Conservation (phyloP, 192 early-diverging fungal genomes). For the Coemansia sp. region DNA sequence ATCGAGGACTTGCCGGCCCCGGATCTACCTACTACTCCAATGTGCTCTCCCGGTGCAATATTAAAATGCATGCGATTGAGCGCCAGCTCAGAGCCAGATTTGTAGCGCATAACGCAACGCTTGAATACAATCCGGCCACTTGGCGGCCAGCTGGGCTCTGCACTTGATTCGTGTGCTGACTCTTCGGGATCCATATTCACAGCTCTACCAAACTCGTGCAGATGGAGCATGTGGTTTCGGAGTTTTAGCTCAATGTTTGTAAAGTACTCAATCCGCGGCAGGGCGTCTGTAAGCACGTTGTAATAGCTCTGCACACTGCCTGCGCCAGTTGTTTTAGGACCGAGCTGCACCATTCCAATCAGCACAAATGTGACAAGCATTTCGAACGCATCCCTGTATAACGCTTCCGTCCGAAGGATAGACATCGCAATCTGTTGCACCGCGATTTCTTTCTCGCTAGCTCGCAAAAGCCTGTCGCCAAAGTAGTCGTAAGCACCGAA, state of each 20-base stretch:
- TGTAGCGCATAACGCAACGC: slow-evolving; percentile 25
- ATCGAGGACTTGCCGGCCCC: slow-evolving; percentile 82
- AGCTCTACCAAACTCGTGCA: slow-evolving; percentile 22
- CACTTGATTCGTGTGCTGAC: not conserved
- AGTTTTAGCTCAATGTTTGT: not conserved
- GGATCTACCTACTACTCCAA: slow-evolving; percentile 62
- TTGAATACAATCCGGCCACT: slow-evolving; percentile 25
- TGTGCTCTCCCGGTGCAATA: slow-evolving; percentile 41
- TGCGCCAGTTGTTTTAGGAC: not conserved
- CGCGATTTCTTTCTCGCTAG: not conserved
- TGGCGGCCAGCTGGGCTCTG: not conserved
- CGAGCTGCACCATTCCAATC: slow-evolving; percentile 15
- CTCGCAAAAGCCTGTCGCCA: slow-evolving; percentile 1
- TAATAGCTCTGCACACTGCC: slow-evolving; percentile 21
- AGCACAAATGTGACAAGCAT: slow-evolving; percentile 11
- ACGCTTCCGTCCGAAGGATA: slow-evolving; percentile 1
- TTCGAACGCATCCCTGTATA: slow-evolving; percentile 11
- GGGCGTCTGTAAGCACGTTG: slow-evolving; percentile 6
- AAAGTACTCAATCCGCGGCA: slow-evolving; percentile 17
- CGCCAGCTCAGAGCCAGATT: slow-evolving; percentile 19
- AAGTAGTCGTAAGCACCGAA: slow-evolving; percentile 15
- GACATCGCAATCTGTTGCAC: slow-evolving; percentile 20
- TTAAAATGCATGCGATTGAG: slow-evolving; percentile 53
- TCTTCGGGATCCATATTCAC: slow-evolving; percentile 18
- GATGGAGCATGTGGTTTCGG: slow-evolving; percentile 10